Base-by-base conservation (phyloP, 129 eudicot species). In the Gnaphalium uliginosum region DNA sequence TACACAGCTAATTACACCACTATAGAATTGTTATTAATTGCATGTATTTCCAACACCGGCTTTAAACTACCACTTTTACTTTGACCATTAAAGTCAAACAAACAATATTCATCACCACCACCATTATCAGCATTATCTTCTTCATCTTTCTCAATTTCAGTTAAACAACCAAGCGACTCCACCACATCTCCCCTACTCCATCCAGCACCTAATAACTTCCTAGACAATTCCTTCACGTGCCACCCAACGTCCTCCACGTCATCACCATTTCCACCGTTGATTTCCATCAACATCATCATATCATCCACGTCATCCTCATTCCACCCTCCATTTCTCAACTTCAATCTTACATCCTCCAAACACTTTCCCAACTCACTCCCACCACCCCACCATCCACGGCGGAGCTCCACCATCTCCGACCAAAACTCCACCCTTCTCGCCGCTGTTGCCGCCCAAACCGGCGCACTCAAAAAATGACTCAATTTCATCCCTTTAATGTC, bases 221-320 rank as follows among this genome's bases (percentile, higher is more conserved):
- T 27, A 2, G 93, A 89, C 78, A 87, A 39, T n/a, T 75, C 24
- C 81, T 84, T 82, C 82, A 89, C 88, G 79, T 85, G 87, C 86
- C 83, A 69, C 75, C 50, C 79, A 73, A 86, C 85, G 25, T 33
- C 81, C 72, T 72, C 83, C 71, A 78, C 81, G 59, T 82, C 87
- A 14, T 83, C 77, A 0, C 69, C 80, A 71, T 89, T 92, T 13
- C 79, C 65, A 21, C 89, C 90, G 83, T 86, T 85, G 74, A 83
- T 80, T 78, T 85, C 90, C 80, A 85, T 84, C 93, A 89, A 87
- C 96, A 92, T 92, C 96, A 89, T 89, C 96, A 92, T 92, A 76
- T 93, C 98, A 74, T 87, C 82, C 0, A 93, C 89, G 2, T 93
- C 98, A 27, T 82, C 95, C 69, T 86, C 90, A 11, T 84, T 83